A percentile compares a stretch with the other conserved stretches of the same genome.
Conservation (phyloP, 2,329 filamentous ascomycete species). For the Thermoascus crustaceus region DNA sequence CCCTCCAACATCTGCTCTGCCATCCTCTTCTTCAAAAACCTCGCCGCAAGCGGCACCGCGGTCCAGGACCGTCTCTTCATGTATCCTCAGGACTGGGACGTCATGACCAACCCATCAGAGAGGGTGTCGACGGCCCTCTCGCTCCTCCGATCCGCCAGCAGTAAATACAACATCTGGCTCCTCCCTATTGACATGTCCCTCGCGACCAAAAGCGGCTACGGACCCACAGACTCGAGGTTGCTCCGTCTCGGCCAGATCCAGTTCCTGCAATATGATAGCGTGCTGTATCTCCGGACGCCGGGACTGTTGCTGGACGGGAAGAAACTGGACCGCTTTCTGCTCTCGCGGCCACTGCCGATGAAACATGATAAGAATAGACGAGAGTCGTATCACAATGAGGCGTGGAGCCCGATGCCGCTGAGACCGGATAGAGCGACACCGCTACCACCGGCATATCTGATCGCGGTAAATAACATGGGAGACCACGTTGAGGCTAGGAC, state of each 20-base stretch:
- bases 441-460: slow-evolving; percentile 29
- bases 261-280: slow-evolving; percentile 37
- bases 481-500: slow-evolving; percentile 29
- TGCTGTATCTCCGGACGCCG: slow-evolving; percentile 36
- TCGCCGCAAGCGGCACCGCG: slow-evolving; percentile 26
- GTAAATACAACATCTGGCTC: slow-evolving; percentile 33
- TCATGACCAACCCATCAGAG: slow-evolving; percentile 17
- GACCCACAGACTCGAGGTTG: slow-evolving; percentile 27
- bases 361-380: slow-evolving; percentile 23
- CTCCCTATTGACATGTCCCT: slow-evolving; percentile 34
- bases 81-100: slow-evolving; percentile 40
- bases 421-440: slow-evolving; percentile 21
- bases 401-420: slow-evolving; percentile 30
- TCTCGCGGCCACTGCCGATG: slow-evolving; percentile 25
- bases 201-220: slow-evolving; percentile 24
- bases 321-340: slow-evolving; percentile 32
- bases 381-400: slow-evolving; percentile 31
- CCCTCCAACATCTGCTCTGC: slow-evolving; percentile 39
- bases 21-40: slow-evolving; percentile 36
- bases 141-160: slow-evolving; percentile 30
- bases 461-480: slow-evolving; percentile 30
- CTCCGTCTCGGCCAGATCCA: slow-evolving; percentile 31
- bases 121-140: slow-evolving; percentile 26
- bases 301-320: slow-evolving; percentile 32
- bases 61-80: slow-evolving; percentile 37